Conservation (phyloP, 352 stramenopile genomes). For the Phytophthora capsici region DNA sequence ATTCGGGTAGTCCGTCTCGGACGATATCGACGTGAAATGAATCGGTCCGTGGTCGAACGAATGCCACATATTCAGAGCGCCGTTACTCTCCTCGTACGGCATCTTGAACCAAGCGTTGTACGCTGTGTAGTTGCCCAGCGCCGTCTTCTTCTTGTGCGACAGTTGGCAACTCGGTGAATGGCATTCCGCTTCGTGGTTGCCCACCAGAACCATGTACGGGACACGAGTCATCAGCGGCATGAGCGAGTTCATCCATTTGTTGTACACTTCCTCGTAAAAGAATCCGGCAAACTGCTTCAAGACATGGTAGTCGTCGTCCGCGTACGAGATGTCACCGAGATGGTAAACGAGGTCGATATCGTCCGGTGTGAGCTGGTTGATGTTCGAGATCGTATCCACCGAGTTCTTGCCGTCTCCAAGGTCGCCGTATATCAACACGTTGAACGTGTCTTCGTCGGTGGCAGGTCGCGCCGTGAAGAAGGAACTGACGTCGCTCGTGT, state of each 20-base stretch:
- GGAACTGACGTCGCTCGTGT: slow-evolving; percentile 35
- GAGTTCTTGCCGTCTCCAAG: slow-evolving; percentile 53
- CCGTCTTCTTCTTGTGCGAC: slow-evolving; percentile 52
- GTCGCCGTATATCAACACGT: slow-evolving; percentile 65
- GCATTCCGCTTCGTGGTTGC: slow-evolving; percentile 92
- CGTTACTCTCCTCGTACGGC: slow-evolving; percentile 68
- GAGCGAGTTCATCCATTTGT: slow-evolving; percentile 84
- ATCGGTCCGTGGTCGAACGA: slow-evolving; percentile 86
- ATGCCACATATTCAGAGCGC: slow-evolving; percentile 87
- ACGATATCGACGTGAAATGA: slow-evolving; percentile 87
- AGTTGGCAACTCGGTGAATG: slow-evolving; percentile 69
- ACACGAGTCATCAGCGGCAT: slow-evolving; percentile 54
- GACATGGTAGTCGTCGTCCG: slow-evolving; percentile 37
- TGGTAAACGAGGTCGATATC: slow-evolving; percentile 74
- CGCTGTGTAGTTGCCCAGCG: slow-evolving; percentile 81
- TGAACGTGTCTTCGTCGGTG: slow-evolving; percentile 42
- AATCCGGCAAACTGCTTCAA: slow-evolving; percentile 51
- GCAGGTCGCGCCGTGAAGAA: slow-evolving; percentile 43
- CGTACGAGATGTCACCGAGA: slow-evolving; percentile 73
- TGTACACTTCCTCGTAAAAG: slow-evolving; percentile 90
- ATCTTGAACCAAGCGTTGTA: slow-evolving; percentile 90
- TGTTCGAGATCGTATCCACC: slow-evolving; percentile 37
- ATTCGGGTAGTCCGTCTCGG: slow-evolving; percentile 69
- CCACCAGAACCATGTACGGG: slow-evolving; percentile 86
- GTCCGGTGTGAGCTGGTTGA: slow-evolving; percentile 44